These are phyloP conservation scores for Quercus wislizeni DNA, from an alignment of 306 rosid species.

Conservation along the genomic window DNA sequence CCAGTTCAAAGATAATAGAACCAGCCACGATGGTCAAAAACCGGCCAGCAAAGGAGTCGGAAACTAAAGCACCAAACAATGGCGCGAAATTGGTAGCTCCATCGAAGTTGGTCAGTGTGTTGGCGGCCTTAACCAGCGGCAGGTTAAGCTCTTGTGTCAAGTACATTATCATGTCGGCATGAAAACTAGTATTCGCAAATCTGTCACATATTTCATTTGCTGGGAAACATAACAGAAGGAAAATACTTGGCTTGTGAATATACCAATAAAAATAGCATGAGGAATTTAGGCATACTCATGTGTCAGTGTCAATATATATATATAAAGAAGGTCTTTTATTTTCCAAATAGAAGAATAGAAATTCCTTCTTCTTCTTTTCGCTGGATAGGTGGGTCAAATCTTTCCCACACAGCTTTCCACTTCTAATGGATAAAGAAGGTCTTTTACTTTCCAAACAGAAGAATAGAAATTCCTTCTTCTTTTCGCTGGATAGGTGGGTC, in stretches of 20 bases:
- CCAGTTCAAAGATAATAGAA: conserved; percentile 58
- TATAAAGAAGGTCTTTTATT: too few species aligned
- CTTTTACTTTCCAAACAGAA: too few species aligned
- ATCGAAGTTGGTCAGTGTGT: conserved; percentile 65
- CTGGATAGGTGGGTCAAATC: too few species aligned
- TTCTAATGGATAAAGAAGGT: too few species aligned
- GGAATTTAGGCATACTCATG: too few species aligned
- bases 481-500: too few species aligned
- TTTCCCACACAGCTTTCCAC: too few species aligned
- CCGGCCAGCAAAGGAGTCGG: conserved; percentile 73
- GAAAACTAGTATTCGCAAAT: conserved; percentile 62
- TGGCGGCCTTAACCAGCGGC: conserved; percentile 75
- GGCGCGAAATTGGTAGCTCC: conserved; percentile 74
- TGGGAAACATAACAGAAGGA: conserved; percentile 13
- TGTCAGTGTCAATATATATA: too few species aligned
- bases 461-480: too few species aligned
- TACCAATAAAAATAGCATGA: not conserved
- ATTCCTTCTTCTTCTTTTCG: too few species aligned
- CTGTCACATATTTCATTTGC: conserved; percentile 80
- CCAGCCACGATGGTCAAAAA: conserved; percentile 65
- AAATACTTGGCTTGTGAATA: not conserved
- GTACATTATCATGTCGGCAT: conserved; percentile 65
- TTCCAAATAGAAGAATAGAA: too few species aligned
- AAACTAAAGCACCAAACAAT: conserved; percentile 62
- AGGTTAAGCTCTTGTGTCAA: conserved; percentile 60